Evolutionary conservation across 225 moss, liverwort and hornwort genomes (phyloP), one percentile per base, ranked within the genome.

Genomic region (Physcomitrellopsis africana): DNA sequence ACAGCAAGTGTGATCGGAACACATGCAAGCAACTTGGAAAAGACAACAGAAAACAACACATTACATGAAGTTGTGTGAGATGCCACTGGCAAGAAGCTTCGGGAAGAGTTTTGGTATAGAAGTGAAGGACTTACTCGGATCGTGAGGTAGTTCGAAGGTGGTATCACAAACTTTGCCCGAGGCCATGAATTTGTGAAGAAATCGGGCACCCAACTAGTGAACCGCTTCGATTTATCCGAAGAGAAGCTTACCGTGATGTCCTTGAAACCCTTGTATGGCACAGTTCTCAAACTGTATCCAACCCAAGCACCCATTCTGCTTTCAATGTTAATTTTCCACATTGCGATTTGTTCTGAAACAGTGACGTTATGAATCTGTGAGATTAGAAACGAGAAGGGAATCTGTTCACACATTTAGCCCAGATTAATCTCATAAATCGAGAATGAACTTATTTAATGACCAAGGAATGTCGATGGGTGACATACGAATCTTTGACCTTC

Each of bases 141-240:
- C 0, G 48, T 49, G 76, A 76, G 76, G 67, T 76, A 76, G 49
- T 76, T 76, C 11, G 76, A 67, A 23, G 76, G 76, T 12, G 67
- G 67, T 59, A 76, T 60, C 10, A 69, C 45, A 63, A 69, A 69
- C 62, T 77, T 77, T 29, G 44, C 7, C 24, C 6, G 0, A 1
- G 45, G 24, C 66, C 55, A 19, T 17, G 68, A 61, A 16, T 23
- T 23, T 52, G 60, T 12, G 42, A 77, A 7, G 19, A 77, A 10
- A 13, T 24, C 18, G 0, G 54, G 53, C 18, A 77, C 0, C 0
- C 69, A 70, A 18, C 43, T 54, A 9, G 17, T 54, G 43, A 52
- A 44, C 62, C 0, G 1, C 63, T 70, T 63, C 0, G 68, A 23
- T 5, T 1, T 8, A 6, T 70, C 14, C 1, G 54, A 27, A 55